A percentile compares a stretch with the other conserved stretches of the same genome.
Evolutionary conservation across 2,329 filamentous ascomycete species (phyloP).

Genomic region (Claviceps purpurea): DNA sequence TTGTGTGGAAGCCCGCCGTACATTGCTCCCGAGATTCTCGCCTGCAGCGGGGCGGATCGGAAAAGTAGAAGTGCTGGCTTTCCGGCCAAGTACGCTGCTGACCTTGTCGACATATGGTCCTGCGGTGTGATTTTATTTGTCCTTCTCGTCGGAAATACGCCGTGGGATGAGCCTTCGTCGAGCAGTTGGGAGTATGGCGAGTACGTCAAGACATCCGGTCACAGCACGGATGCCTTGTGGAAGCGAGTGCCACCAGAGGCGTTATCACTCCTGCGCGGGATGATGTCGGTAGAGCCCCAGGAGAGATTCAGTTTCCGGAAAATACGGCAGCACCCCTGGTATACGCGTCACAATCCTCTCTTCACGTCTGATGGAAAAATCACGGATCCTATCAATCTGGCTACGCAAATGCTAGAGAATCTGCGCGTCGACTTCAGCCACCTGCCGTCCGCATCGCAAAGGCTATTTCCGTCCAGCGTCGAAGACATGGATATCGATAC

Average conservation of each 20-base stretch:
- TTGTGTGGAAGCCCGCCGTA: conserved; percentile 95
- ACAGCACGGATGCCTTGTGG: conserved; percentile 79
- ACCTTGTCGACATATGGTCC: conserved; percentile 89
- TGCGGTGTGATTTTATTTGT: conserved; percentile 98
- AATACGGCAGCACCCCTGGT: conserved; percentile 89
- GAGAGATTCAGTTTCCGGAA: conserved; percentile 76
- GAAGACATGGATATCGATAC: conserved; percentile 62
- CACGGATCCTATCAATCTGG: conserved; percentile 67
- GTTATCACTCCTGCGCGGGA: conserved; percentile 74
- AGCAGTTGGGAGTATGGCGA: conserved; percentile 85
- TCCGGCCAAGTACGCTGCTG: conserved; percentile 51
- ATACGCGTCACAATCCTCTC: conserved; percentile 67
- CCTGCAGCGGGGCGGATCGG: conserved; percentile 35
- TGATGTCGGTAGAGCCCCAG: conserved; percentile 69
- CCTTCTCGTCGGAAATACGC: conserved; percentile 86
- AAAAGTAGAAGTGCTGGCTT: conserved; percentile 29
- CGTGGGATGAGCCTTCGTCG: conserved; percentile 85
- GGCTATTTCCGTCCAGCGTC: conserved; percentile 12
- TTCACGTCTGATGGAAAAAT: conserved; percentile 62
- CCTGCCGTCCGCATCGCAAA: conserved; percentile 40
- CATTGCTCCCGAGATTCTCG: conserved; percentile 83
- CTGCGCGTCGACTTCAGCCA: conserved; percentile 79
- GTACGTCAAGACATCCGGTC: conserved; percentile 67
- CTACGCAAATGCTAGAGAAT: conserved; percentile 89
- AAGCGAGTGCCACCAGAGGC: conserved; percentile 58